Evolutionary conservation across 805 yeast species (phyloP).

Genomic region (Yarrowia osloensis): DNA sequence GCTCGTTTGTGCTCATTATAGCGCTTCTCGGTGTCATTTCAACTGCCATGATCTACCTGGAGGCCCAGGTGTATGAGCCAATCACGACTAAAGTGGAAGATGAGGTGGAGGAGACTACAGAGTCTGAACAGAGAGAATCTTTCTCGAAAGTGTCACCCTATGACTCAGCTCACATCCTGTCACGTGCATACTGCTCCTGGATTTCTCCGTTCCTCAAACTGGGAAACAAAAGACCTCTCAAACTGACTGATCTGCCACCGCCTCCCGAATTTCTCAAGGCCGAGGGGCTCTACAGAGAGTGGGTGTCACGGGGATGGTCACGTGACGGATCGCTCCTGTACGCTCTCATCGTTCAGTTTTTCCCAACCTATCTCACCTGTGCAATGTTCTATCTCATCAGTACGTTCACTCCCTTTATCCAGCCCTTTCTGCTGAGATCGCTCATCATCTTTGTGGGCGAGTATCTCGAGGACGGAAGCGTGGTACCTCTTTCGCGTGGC

Average conservation of each 20-base stretch:
- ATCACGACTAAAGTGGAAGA: not conserved
- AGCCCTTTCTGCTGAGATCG: conserved; percentile 47
- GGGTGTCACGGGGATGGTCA: conserved; percentile 30
- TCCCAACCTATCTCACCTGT: conserved; percentile 46
- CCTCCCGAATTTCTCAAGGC: conserved; percentile 40
- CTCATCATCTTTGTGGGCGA: conserved; percentile 52
- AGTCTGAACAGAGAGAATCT: not conserved
- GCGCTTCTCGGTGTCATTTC: not conserved
- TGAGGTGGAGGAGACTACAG: not conserved
- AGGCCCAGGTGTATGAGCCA: conserved; percentile 41
- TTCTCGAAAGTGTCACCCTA: not conserved
- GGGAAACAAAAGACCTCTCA: conserved; percentile 2
- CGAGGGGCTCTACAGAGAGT: conserved; percentile 43
- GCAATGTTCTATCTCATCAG: conserved; percentile 50
- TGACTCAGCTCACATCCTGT: conserved; percentile 17
- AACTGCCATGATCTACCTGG: conserved; percentile 28
- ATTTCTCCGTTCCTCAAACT: not conserved
- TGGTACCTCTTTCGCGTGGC: conserved; percentile 66
- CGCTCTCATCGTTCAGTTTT: conserved; percentile 45
- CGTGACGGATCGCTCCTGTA: conserved; percentile 31
- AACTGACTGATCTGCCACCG: conserved; percentile 6
- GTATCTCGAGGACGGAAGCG: conserved; percentile 44
- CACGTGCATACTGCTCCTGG: conserved; percentile 23
- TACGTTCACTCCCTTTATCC: conserved; percentile 48
- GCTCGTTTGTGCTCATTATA: not conserved